Conservation (phyloP, 768 basidiomycete genomes). For the Mycena crocata region DNA sequence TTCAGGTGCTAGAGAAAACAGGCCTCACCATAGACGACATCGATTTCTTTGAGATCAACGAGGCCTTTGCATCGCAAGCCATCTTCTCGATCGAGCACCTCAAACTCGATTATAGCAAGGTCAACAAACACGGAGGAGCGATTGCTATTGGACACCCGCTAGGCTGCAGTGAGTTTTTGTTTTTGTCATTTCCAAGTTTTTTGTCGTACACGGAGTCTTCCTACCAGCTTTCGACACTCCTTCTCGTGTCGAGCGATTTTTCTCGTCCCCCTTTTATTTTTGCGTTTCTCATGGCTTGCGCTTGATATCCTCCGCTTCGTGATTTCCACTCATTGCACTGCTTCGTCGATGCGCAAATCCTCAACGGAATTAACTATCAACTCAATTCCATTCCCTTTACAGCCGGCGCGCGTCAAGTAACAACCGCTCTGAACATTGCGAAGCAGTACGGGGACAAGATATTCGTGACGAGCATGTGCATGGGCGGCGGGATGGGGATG, state of each 20-base stretch:
- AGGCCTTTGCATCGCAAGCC: constrained; percentile 89
- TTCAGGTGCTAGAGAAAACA: constrained; percentile 64
- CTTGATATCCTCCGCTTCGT: too few species aligned
- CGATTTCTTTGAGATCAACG: constrained; percentile 94
- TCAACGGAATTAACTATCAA: too few species aligned
- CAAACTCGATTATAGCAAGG: constrained; percentile 79
- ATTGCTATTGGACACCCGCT: constrained; percentile 93
- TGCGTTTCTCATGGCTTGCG: too few species aligned
- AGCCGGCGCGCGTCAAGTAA: constrained; percentile 90
- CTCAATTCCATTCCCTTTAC: too few species aligned
- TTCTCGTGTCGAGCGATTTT: too few species aligned
- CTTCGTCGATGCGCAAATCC: too few species aligned
- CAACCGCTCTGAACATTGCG: constrained; percentile 84
- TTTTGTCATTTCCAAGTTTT: constrained; percentile 20
- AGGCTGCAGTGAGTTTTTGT: constrained; percentile 73
- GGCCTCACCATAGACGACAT: constrained; percentile 78
- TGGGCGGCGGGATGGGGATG: constrained; percentile 93
- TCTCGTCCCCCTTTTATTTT: too few species aligned
- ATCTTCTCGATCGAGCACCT: constrained; percentile 78
- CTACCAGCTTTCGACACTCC: too few species aligned
- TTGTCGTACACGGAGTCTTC: too few species aligned
- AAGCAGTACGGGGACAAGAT: constrained; percentile 81
- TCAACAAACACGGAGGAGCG: constrained; percentile 89
- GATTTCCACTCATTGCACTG: too few species aligned
- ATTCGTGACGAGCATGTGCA: constrained; percentile 93